A percentile compares a stretch with the other conserved stretches of the same genome.
These are phyloP conservation scores for Pseudocercospora crystallina DNA, from an alignment of 2,329 filamentous ascomycete species.

Conservation along the genomic window DNA sequence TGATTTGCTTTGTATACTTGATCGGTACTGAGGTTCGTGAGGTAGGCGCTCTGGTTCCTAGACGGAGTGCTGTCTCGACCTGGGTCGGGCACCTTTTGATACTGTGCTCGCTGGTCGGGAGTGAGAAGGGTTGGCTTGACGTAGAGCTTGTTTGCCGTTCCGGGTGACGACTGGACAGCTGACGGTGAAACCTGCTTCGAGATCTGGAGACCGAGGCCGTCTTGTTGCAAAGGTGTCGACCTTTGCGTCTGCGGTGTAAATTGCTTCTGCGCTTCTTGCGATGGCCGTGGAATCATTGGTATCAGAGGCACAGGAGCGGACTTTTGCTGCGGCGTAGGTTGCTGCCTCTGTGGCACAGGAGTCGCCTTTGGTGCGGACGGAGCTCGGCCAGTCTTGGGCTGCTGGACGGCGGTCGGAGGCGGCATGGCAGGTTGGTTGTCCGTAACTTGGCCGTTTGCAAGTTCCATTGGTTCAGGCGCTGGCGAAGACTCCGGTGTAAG, in stretches of 20 bases:
- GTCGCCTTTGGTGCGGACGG: not conserved
- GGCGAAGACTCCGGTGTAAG: constrained; percentile 21
- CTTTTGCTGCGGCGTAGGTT: not conserved
- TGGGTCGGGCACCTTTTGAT: constrained; percentile 26
- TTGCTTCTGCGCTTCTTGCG: constrained; percentile 5
- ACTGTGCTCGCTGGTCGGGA: constrained; percentile 35
- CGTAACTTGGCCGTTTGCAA: not conserved
- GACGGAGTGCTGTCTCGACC: constrained; percentile 15
- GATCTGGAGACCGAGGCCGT: constrained; percentile 10
- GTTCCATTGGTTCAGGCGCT: too few species aligned
- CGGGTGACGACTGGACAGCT: constrained; percentile 3
- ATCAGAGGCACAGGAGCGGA: constrained; percentile 9
- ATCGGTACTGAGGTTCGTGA: constrained; percentile 46
- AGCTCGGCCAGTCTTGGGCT: not conserved
- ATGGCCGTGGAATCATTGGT: constrained; percentile 4
- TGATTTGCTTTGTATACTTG: constrained; percentile 79
- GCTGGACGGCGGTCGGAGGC: not conserved
- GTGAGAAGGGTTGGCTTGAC: constrained; percentile 30
- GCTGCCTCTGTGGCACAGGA: not conserved
- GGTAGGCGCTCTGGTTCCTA: constrained; percentile 18
- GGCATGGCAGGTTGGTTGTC: not conserved
- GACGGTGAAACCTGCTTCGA: constrained; percentile 12
- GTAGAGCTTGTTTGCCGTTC: constrained; percentile 9
- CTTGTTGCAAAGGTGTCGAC: constrained; percentile 2
- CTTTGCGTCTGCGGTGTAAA: constrained; percentile 8